Percentiles rank a stretch among this genome's conserved stretches.
These are phyloP conservation scores for Pneumocystis murina DNA, from an alignment of 1,139 yeast genomes.

Conservation along the genomic window DNA sequence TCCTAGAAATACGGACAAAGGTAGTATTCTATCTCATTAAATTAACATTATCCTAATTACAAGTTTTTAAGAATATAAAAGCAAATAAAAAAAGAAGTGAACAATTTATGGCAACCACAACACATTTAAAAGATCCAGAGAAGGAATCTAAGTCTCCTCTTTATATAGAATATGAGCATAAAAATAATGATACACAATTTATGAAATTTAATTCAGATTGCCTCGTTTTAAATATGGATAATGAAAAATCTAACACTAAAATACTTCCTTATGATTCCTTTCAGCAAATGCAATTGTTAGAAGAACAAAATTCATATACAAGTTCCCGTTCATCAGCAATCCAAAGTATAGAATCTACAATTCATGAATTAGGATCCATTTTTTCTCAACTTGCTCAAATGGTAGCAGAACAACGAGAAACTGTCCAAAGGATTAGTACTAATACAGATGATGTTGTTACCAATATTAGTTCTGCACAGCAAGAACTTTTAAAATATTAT, in stretches of 20 bases:
- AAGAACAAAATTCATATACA: conserved; percentile 58
- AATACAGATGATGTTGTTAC: conserved; percentile 86
- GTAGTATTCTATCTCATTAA: conserved; percentile 2
- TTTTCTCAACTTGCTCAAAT: conserved; percentile 91
- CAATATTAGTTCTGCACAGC: conserved; percentile 84
- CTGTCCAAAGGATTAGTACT: conserved; percentile 75
- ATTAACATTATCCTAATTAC: neutral
- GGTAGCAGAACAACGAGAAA: conserved; percentile 97
- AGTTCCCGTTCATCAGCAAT: conserved; percentile 82
- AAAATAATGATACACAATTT: neutral
- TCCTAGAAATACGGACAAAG: conserved; percentile 71
- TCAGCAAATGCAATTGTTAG: conserved; percentile 45
- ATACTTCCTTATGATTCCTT: conserved; percentile 47
- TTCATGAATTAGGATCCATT: conserved; percentile 87
- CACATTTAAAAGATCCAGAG: neutral
- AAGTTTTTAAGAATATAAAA: conserved; percentile 40
- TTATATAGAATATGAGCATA: neutral
- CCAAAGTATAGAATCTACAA: conserved; percentile 88
- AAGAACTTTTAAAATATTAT: conserved; percentile 81
- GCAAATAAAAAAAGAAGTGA: conserved; percentile 72
- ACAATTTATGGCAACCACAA: conserved; percentile 37
- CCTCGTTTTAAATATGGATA: conserved; percentile 1
- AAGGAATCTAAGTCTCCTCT: neutral
- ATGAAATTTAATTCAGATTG: conserved; percentile 8
- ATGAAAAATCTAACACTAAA: neutral